Base-by-base conservation (phyloP, 148 eudicot genomes). In the Pouteria glomerata region DNA sequence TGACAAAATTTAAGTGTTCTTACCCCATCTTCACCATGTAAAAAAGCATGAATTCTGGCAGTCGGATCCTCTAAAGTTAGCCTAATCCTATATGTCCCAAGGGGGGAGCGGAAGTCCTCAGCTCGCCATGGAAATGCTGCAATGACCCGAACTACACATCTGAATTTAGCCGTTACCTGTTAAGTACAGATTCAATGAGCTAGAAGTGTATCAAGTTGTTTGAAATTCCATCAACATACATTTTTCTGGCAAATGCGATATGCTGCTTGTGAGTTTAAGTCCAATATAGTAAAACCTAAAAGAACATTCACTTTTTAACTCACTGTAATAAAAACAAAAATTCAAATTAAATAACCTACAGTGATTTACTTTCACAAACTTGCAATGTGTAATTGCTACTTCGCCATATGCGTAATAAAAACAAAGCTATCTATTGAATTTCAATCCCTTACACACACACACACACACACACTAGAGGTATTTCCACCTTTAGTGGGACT, bases 41-140 rank as follows among this genome's bases (percentile, higher is more conserved):
- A 57, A 79, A 64, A 87, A 57, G 96, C 96, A 80, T 91, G 87
- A 57, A 95, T 76, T 82, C 96, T 84, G 47, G 89, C 92, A 66
- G 93, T 91, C 30, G 97, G 96, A 75, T 95, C 99, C 81, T 95
- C 99, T 35, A 95, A 82, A 33, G 96, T 91, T 68, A 95, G 77
- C 71, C 87, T 86, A 58, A 87, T 51, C 70, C 96, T 82, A 57
- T 81, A 91, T 51, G 68, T 76, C 66, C 90, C 90, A 48, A 27
- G 12, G 21, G 88, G 87, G 65, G 88, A 80, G 74, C 76, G 68
- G 56, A 95, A 89, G 69, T 89, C 85, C 75, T 88, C 85, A 45
- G 82, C 82, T 42, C 51, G 72, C 84, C 86, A 82, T 64, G 99
- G 99, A 66, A 82, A 59, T 41, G 77, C 76, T 57, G 92, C 84